Percentiles rank a stretch among this genome's conserved stretches.
phyloP scores from a whole-genome alignment of 73 alveolate species.

The Paramecium tetraurelia region DNA sequence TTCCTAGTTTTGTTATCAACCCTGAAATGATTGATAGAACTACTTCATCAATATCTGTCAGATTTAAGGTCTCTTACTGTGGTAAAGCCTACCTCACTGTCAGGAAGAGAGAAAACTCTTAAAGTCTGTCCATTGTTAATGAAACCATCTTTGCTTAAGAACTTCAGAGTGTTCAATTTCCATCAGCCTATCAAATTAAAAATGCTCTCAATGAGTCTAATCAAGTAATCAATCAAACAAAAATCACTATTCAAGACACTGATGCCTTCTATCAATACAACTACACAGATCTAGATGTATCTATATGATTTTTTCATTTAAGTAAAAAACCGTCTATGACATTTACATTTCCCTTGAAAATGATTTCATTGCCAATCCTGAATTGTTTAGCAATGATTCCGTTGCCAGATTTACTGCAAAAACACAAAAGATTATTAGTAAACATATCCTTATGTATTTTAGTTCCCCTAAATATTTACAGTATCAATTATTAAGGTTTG shows the following conservation, averaged over 20 bases:
- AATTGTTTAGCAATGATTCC: not conserved
- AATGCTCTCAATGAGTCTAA: slow-evolving; percentile 23
- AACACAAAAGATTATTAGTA: not conserved
- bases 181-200: slow-evolving; percentile 24
- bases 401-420: slow-evolving; percentile 3
- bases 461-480: slow-evolving; percentile 22
- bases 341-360: slow-evolving; percentile 7
- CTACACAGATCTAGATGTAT: not conserved
- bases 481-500: not conserved
- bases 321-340: slow-evolving; percentile 30
- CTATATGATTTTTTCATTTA: not conserved
- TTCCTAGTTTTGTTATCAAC: slow-evolving; percentile 5
- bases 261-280: not conserved
- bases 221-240: not conserved
- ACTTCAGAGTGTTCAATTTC: not conserved
- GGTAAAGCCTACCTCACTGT: not conserved
- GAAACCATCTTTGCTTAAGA: slow-evolving; percentile 28
- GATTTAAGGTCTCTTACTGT: slow-evolving; percentile 33
- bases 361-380: not conserved
- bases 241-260: not conserved
- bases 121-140: not conserved
- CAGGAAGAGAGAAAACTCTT: not conserved
- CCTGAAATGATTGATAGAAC: slow-evolving; percentile 52
- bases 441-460: not conserved
- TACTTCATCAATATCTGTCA: not conserved